Conservation (phyloP, 352 stramenopile species). For the Phytophthora europaea region DNA sequence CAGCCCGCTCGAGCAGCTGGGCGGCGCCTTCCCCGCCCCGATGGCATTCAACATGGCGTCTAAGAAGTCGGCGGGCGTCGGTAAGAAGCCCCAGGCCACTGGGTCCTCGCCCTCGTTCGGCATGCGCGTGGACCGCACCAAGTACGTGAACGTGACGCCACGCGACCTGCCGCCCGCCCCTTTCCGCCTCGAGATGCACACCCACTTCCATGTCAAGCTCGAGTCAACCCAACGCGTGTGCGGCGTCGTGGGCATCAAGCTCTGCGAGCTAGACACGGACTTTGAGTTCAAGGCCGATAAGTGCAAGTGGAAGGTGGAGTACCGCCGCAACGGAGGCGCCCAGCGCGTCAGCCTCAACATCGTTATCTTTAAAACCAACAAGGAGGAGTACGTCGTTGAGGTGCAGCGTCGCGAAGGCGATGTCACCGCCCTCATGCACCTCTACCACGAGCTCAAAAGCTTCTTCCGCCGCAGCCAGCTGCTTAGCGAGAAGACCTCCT, state of each 20-base stretch:
- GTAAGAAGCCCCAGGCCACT: slow-evolving; percentile 37
- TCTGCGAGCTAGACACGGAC: slow-evolving; percentile 88
- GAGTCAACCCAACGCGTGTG: slow-evolving; percentile 82
- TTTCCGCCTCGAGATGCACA: slow-evolving; percentile 89
- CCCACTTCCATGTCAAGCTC: slow-evolving; percentile 89
- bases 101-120: slow-evolving; percentile 54
- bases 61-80: slow-evolving; percentile 45
- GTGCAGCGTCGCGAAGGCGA: slow-evolving; percentile 82
- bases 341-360: slow-evolving; percentile 86
- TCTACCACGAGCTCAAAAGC: slow-evolving; percentile 81
- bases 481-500: slow-evolving; percentile 65
- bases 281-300: slow-evolving; percentile 88
- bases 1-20: slow-evolving; percentile 39
- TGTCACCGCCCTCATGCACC: slow-evolving; percentile 83
- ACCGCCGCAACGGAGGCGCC: slow-evolving; percentile 57
- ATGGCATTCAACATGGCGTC: slow-evolving; percentile 48
- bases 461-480: slow-evolving; percentile 84
- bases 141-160: slow-evolving; percentile 76
- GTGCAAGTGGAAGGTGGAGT: slow-evolving; percentile 92
- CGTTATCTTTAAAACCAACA: slow-evolving; percentile 76
- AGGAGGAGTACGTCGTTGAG: slow-evolving; percentile 79
- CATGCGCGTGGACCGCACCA: slow-evolving; percentile 74
- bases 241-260: slow-evolving; percentile 79
- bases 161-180: slow-evolving; percentile 77
- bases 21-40: slow-evolving; percentile 52